Base-by-base conservation (phyloP, 805 yeast species). In the Candida succiphila region DNA sequence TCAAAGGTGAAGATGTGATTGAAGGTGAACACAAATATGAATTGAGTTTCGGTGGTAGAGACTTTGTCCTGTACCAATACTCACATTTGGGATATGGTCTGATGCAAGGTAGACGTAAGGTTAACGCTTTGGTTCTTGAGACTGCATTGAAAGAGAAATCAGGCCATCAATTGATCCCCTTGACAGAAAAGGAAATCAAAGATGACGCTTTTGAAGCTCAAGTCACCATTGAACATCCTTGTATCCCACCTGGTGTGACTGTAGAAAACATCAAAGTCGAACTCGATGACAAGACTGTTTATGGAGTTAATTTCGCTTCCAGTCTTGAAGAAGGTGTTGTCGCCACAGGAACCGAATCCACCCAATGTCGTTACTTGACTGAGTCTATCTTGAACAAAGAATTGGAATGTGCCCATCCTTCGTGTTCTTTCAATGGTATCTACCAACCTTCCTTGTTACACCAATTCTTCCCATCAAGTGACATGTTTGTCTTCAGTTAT, bases 371-470 rank as follows among this genome's bases (percentile, higher is more conserved):
- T 43, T 71, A 63, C 51, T 55, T 92, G 28, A 86, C 96, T 20
- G 97, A 89, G 54, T 54, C 69, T 34, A 72, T 86, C 27, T 69
- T 92, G 52, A 79, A 84, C 62, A 89, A 89, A 62, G 95, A 87
- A 27, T 67, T 72, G 13, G 75, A 67, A 40, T 92, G 99, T 67
- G 53, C 64, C 2, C 52, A 66, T 22, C 72, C 75, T 37, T 94
- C 98, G 35, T 92, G 99, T 58, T 84, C 96, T 2, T 92, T 92
- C 71, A 86, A 89, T 53, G 98, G 99, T 52, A 82, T 87, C 32
- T 94, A 94, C 59, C 98, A 92, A 65, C 99, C 99, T 7, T 82
- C 94, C 4, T 65, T 92, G 48, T 75, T 75, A 29, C 73, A 69
- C 41, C 77, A 94, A 13, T 92, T 92, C 69, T 69, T 75, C 34